Evolutionary conservation across 176 grass and related monocot species (phyloP), one percentile per base, ranked within the genome.

Genomic region (Saccharum officinarum): DNA sequence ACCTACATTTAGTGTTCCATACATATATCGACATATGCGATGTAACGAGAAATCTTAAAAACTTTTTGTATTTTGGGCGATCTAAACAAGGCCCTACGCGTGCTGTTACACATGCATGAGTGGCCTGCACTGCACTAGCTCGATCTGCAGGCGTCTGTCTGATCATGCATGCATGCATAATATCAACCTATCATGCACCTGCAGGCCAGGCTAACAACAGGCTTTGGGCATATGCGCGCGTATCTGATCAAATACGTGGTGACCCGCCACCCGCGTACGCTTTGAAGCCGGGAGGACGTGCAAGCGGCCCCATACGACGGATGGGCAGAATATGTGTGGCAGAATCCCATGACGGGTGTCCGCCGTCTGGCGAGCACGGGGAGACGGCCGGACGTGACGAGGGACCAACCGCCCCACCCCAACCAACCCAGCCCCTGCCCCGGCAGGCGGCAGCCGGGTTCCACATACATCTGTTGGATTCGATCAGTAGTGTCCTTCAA

Each of bases 361-460:
- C 33, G 68, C 77, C 16, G 82, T 63, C 70, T 63, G 78, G 77
- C 87, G 65, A 67, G 81, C 76, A 86, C 83, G 78, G 46, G 36
- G 54, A 5, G 74, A 6, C 80, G 80, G 20, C 80, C 38, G 86
- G 78, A 66, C 57, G 23, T 38, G 59, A 50, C 34, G 77, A 85
- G 77, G 88, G 83, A 82, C 78, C 88, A 76, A 66, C 37, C 80
- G 14, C 61, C 63, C 28, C 41, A 31, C 13, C 36, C 59, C 44
- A 34, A 23, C 63, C 41, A 22, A 31, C 38, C 23, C 42, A 45
- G 42, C 14, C 46, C 33, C 33, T 33, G 33, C 33, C 33, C 33
- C 33, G 33, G 39, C 38, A 39, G 38, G 3, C 38, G 44, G 44
- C 69, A n/a, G 13, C 33, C 54, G 40, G 70, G 37, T 14, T 26